Evolutionary conservation across 257 asterid genomes (phyloP).

Genomic region (Solanum clarkiae): DNA sequence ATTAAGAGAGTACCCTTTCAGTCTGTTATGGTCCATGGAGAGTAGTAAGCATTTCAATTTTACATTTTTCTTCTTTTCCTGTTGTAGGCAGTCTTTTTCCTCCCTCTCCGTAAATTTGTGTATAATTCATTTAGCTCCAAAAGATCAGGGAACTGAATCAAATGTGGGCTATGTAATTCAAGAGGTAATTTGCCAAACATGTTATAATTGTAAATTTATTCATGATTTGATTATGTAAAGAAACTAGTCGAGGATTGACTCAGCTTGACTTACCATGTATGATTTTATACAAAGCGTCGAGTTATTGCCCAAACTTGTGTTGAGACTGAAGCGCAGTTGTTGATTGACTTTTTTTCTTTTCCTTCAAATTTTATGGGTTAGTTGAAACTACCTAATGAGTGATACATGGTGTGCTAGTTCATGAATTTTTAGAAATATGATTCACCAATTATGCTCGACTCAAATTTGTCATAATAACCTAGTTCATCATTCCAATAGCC

Average conservation of each 20-base stretch:
- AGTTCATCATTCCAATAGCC: too few relatives aligned
- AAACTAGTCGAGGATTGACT: background rate
- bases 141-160: background rate
- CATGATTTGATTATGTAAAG: background rate
- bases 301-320: background rate
- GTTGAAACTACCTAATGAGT: too few relatives aligned
- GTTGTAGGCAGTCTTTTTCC: background rate
- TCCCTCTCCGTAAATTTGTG: background rate
- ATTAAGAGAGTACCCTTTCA: conserved; percentile 52
- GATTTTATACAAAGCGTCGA: background rate
- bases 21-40: conserved; percentile 52
- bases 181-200: background rate
- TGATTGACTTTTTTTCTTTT: too few relatives aligned
- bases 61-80: background rate
- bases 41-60: background rate
- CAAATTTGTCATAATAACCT: too few relatives aligned
- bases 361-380: too few relatives aligned
- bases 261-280: background rate
- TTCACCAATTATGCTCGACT: too few relatives aligned
- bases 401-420: too few relatives aligned
- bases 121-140: background rate
- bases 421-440: too few relatives aligned
- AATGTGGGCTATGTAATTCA: background rate
- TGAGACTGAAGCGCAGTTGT: background rate
- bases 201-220: background rate